Evolutionary conservation across 768 basidiomycete species (phyloP), one percentile per base, ranked within the genome.

Genomic region (Lactifluus piperatus): DNA sequence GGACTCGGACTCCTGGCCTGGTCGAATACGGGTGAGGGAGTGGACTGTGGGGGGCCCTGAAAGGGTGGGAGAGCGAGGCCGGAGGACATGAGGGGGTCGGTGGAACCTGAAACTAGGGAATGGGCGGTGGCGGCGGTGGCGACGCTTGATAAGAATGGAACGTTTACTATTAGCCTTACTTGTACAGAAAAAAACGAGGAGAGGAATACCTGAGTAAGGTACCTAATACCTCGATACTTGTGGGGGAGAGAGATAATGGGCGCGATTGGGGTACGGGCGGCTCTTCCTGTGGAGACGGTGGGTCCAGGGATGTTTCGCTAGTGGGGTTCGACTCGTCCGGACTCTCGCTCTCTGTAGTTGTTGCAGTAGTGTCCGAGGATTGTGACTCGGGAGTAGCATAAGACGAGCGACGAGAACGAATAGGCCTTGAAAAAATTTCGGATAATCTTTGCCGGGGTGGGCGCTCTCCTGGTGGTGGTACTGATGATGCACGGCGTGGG

Each of bases 51-150:
- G 27, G 60, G 51, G 37, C 52, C 53, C 44, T 57, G 76, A 14
- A 20, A 39, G 37, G 48, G 57, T 52, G 76, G 69, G 51, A 78
- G 71, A 30, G 79, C 73, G 53, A 84, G 75, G 45, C 80, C 77
- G 24, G 84, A 77, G 37, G 80, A 77, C 56, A 86, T 77, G 45
- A 88, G 79, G 11, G 82, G 78, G 50, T 85, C 81, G 4, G 83
- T 81, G 24, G 83, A 80, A 36, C 87, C 87, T 1, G 85, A 84
- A n/a, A 89, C 77, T 29, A 90, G 77, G 3, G 91, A 92, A 8
- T 88, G 88, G 1, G 91, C 90, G 1, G 90, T 91, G n/a, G 91
- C 91, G 10, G 91, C 88, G n/a, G 91, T 89, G 4, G 91, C 91
- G 32, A 92, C 91, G 65, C 91, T 88, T 62, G 50, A 68, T 20